phyloP scores from a whole-genome alignment of 192 early-diverging fungal genomes.

The Coemansia sp. region DNA sequence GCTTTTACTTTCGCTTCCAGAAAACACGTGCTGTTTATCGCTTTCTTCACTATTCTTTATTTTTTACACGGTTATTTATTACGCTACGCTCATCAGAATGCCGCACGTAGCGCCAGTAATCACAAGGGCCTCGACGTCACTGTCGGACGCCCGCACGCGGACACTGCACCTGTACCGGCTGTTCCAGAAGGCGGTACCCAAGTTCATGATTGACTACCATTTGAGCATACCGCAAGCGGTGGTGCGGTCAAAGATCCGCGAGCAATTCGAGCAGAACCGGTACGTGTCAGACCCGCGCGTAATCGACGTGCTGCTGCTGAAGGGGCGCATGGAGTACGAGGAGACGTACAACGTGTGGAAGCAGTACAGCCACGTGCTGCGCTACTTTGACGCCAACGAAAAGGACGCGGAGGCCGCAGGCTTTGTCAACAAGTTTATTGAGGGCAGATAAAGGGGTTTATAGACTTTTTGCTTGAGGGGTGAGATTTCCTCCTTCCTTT shows the following conservation, averaged over 20 bases:
- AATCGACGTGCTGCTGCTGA: conserved; percentile 83
- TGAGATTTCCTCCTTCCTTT: no score
- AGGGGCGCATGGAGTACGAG: conserved; percentile 82
- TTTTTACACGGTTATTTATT: no score
- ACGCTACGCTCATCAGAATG: conserved; percentile 8
- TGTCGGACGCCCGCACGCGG: conserved; percentile 62
- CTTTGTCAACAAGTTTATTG: conserved; percentile 82
- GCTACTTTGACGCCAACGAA: conserved; percentile 82
- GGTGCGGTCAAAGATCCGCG: conserved; percentile 80
- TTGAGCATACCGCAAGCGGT: conserved; percentile 69
- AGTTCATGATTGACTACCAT: conserved; percentile 71
- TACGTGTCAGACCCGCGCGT: conserved; percentile 71
- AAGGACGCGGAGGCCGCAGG: conserved; percentile 65
- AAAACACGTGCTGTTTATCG: background rate
- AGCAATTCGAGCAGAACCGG: conserved; percentile 86
- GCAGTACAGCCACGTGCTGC: conserved; percentile 82
- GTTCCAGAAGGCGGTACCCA: conserved; percentile 65
- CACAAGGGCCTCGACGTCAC: conserved; percentile 58
- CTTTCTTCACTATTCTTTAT: background rate
- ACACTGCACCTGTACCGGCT: conserved; percentile 69
- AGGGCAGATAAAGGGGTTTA: no score
- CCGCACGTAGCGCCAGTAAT: conserved; percentile 44
- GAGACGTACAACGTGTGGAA: conserved; percentile 95
- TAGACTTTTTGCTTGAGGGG: no score
- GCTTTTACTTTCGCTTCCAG: background rate